A percentile compares a stretch with the other conserved stretches of the same genome.
These are phyloP conservation scores for Drechslerella stenobrocha DNA, from an alignment of 2,329 filamentous ascomycete genomes.

Conservation along the genomic window DNA sequence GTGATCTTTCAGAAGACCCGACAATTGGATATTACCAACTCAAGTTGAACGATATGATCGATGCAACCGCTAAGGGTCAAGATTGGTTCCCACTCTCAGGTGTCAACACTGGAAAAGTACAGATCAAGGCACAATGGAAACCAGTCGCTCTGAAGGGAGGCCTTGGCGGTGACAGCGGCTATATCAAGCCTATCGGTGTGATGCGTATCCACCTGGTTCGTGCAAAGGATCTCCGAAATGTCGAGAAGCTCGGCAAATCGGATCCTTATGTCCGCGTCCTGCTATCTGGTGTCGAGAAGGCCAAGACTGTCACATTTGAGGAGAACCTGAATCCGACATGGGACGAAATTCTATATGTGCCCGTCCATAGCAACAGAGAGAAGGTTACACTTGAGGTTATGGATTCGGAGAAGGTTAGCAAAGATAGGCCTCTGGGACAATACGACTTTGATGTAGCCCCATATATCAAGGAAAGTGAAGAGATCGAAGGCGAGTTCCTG, in stretches of 20 bases:
- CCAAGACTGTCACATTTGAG: constrained; percentile 88
- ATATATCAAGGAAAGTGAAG: constrained; percentile 74
- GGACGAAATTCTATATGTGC: constrained; percentile 93
- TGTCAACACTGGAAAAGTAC: constrained; percentile 78
- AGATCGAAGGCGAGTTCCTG: constrained; percentile 71
- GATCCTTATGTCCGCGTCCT: constrained; percentile 90
- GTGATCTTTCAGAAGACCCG: constrained; percentile 79
- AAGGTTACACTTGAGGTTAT: constrained; percentile 89
- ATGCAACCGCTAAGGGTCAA: constrained; percentile 85
- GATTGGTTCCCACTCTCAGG: constrained; percentile 93
- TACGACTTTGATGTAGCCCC: constrained; percentile 77
- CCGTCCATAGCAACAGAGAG: constrained; percentile 81
- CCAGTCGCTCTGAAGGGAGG: constrained; percentile 84
- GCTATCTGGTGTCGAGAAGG: constrained; percentile 86
- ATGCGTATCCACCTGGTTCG: constrained; percentile 90
- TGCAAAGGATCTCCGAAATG: constrained; percentile 80
- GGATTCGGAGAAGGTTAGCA: constrained; percentile 90
- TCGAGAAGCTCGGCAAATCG: constrained; percentile 94
- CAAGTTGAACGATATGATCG: constrained; percentile 89
- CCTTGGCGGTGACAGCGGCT: constrained; percentile 72
- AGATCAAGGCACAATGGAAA: constrained; percentile 93
- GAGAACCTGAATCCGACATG: constrained; percentile 95
- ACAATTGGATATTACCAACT: constrained; percentile 91
- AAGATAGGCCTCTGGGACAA: constrained; percentile 82
- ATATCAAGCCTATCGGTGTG: constrained; percentile 89